These are phyloP conservation scores for Vigna radiata DNA, from an alignment of 306 rosid species.

Conservation along the genomic window DNA sequence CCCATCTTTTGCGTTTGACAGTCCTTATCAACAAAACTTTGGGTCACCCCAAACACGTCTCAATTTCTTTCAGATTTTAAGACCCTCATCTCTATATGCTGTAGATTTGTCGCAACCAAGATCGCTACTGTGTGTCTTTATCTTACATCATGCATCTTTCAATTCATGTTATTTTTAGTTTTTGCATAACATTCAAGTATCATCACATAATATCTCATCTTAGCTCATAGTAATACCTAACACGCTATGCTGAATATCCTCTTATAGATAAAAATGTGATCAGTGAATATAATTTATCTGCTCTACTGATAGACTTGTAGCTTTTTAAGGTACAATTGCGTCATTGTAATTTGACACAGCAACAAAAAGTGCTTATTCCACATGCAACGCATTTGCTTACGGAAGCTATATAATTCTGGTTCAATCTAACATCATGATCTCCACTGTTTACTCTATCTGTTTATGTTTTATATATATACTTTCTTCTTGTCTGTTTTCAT, in stretches of 20 bases:
- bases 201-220: not conserved
- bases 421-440: too few relatives aligned
- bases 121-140: not conserved
- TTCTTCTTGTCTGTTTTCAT: too few relatives aligned
- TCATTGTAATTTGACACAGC: not conserved
- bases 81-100: not conserved
- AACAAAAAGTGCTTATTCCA: not conserved
- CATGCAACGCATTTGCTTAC: too few relatives aligned
- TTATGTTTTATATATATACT: too few relatives aligned
- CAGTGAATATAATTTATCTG: not conserved
- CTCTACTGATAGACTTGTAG: not conserved
- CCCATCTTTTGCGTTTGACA: not conserved
- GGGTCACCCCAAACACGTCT: not conserved
- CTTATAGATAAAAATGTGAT: too few relatives aligned
- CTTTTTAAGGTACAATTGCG: not conserved
- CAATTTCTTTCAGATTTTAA: not conserved
- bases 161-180: not conserved
- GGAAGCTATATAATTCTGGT: too few relatives aligned
- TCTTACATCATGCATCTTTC: not conserved
- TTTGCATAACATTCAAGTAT: not conserved
- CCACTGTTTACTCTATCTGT: not conserved
- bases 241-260: not conserved
- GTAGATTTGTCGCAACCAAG: conserved; percentile 2
- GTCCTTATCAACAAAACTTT: not conserved
- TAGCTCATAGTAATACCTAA: not conserved